phyloP scores from a whole-genome alignment of 1,284 basidiomycete species.

The Leccinum griseonigrum region DNA sequence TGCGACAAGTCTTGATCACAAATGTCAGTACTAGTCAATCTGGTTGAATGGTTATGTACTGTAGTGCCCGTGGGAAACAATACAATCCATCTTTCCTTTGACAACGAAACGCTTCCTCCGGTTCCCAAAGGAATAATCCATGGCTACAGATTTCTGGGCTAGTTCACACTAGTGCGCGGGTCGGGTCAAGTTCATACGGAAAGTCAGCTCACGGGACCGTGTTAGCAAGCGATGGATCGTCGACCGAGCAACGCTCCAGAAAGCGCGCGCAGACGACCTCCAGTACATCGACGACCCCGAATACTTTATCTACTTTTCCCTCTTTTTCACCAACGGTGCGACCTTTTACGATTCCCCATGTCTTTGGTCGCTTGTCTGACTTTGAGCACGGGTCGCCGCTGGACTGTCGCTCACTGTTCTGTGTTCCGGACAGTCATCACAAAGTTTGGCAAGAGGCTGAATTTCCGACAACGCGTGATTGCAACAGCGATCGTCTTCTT shows the following conservation, averaged over 20 bases:
- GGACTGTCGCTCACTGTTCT: neutral
- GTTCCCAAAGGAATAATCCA: slow-evolving; percentile 25
- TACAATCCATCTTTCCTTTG: neutral
- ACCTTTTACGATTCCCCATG: too few species aligned
- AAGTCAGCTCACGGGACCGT: slow-evolving; percentile 16
- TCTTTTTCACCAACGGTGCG: slow-evolving; percentile 82
- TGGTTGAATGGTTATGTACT: neutral
- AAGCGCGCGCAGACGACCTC: slow-evolving; percentile 74
- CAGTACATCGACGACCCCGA: slow-evolving; percentile 74
- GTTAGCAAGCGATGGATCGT: slow-evolving; percentile 85
- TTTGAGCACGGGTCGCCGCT: neutral
- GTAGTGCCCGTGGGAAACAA: neutral
- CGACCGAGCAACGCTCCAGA: slow-evolving; percentile 70
- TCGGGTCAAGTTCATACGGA: slow-evolving; percentile 9
- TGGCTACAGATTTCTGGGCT: slow-evolving; percentile 77
- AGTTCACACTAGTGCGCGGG: slow-evolving; percentile 68
- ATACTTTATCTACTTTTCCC: slow-evolving; percentile 73
- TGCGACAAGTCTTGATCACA: neutral
- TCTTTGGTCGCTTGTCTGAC: neutral
- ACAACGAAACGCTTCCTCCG: neutral
- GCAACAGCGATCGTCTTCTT: slow-evolving; percentile 95
- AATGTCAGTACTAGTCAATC: too few species aligned
- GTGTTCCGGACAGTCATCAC: slow-evolving; percentile 62
- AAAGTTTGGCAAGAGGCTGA: slow-evolving; percentile 83
- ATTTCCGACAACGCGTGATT: slow-evolving; percentile 84